These are phyloP conservation scores for Wallacemonas sp. DNA, from an alignment of 208 protist species.

Conservation along the genomic window DNA sequence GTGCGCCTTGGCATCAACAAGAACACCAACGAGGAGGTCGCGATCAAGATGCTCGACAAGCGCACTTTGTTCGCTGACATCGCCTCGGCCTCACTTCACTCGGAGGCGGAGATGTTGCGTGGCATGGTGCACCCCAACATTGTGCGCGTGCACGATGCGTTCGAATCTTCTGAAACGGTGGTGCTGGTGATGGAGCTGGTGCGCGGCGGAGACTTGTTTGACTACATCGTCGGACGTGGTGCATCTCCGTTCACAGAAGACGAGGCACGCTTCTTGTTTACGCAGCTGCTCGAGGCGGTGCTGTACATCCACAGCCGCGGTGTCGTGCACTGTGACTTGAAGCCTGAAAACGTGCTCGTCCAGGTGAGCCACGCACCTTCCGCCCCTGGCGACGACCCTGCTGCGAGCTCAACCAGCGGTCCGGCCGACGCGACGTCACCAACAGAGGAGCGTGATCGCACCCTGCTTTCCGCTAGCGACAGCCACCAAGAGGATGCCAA, in stretches of 20 bases:
- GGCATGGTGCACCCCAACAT: constrained; percentile 72
- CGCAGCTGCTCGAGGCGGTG: constrained; percentile 66
- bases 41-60: constrained; percentile 83
- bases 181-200: constrained; percentile 85
- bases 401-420: background rate
- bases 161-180: constrained; percentile 39
- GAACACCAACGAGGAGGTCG: constrained; percentile 34
- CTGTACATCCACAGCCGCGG: constrained; percentile 61
- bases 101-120: constrained; percentile 69
- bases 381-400: background rate
- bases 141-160: constrained; percentile 58
- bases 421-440: background rate
- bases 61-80: constrained; percentile 31
- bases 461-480: constrained; percentile 34
- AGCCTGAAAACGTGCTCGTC: constrained; percentile 67
- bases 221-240: constrained; percentile 68
- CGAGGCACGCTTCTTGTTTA: constrained; percentile 58
- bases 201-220: constrained; percentile 71
- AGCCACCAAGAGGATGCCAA: constrained; percentile 43
- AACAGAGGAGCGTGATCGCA: constrained; percentile 2
- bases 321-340: constrained; percentile 68
- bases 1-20: constrained; percentile 50
- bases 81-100: constrained; percentile 42
- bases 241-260: constrained; percentile 60
- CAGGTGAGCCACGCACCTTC: background rate